Conservation (phyloP, 768 basidiomycete species). For the Russula vinacea region DNA sequence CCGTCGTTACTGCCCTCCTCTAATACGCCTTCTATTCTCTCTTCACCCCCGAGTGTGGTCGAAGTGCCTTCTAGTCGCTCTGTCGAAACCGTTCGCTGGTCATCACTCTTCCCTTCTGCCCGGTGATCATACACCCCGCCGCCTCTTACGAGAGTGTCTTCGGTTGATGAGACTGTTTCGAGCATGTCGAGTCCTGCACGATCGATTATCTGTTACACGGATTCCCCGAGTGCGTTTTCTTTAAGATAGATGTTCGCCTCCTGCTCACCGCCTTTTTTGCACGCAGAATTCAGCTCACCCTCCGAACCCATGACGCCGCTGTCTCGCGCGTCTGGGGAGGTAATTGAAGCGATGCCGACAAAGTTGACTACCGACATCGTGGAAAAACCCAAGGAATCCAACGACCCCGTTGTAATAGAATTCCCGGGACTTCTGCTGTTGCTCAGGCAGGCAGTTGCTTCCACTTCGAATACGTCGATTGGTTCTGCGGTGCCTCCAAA, state of each 20-base stretch:
- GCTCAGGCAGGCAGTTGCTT: not conserved
- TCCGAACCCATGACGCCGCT: slow-evolving; percentile 19
- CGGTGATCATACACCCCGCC: slow-evolving; percentile 1
- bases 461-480: not conserved
- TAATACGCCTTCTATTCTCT: not conserved
- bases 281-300: not conserved
- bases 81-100: slow-evolving; percentile 7
- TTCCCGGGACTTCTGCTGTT: not conserved
- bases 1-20: not conserved
- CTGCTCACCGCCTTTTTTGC: not conserved
- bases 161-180: slow-evolving; percentile 7
- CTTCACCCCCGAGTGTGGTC: slow-evolving; percentile 3
- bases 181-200: slow-evolving; percentile 14
- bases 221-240: slow-evolving; percentile 8
- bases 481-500: not conserved
- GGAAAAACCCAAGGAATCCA: not conserved
- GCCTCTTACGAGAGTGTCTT: not conserved
- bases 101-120: slow-evolving; percentile 19
- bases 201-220: slow-evolving; percentile 15
- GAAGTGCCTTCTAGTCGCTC: slow-evolving; percentile 1
- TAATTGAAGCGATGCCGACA: not conserved
- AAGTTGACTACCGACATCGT: slow-evolving; percentile 5
- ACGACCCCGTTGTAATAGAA: too few relatives aligned
- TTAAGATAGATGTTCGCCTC: not conserved
- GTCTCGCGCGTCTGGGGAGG: slow-evolving; percentile 4